Conservation (phyloP, 2,329 filamentous ascomycete species). For the Myriosclerotinia curreyana region DNA sequence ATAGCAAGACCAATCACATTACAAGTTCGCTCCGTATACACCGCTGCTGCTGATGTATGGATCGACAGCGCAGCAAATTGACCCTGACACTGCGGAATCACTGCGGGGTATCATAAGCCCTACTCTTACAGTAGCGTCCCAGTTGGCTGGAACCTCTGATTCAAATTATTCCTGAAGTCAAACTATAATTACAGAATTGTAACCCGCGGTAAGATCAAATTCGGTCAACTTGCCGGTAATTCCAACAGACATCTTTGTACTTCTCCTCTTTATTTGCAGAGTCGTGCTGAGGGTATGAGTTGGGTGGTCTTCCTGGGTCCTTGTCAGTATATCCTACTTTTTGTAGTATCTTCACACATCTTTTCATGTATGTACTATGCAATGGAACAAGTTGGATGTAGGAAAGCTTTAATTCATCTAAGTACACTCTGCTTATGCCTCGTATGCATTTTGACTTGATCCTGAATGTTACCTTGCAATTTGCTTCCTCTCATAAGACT, state of each 20-base stretch:
- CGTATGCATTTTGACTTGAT: not conserved
- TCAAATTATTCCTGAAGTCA: not conserved
- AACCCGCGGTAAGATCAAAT: not conserved
- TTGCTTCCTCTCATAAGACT: not conserved
- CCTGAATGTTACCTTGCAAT: not conserved
- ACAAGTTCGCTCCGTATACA: not conserved
- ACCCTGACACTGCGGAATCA: not conserved
- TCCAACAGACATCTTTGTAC: too few species aligned
- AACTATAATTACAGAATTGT: too few species aligned
- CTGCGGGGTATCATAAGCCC: not conserved
- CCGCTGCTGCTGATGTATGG: not conserved
- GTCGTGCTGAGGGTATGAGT: not conserved
- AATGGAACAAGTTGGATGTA: not conserved
- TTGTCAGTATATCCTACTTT: not conserved
- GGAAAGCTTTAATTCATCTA: not conserved
- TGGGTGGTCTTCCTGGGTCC: too few species aligned
- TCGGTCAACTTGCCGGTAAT: not conserved
- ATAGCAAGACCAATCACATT: not conserved
- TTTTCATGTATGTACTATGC: not conserved
- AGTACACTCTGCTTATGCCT: not conserved
- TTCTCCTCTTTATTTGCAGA: too few species aligned
- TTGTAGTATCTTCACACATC: not conserved
- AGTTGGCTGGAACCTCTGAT: not conserved
- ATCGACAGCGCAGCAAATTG: constrained; percentile 7
- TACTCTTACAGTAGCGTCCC: not conserved